Conservation (phyloP, 495 filamentous ascomycete species). For the Hypoxylon fragiforme region DNA sequence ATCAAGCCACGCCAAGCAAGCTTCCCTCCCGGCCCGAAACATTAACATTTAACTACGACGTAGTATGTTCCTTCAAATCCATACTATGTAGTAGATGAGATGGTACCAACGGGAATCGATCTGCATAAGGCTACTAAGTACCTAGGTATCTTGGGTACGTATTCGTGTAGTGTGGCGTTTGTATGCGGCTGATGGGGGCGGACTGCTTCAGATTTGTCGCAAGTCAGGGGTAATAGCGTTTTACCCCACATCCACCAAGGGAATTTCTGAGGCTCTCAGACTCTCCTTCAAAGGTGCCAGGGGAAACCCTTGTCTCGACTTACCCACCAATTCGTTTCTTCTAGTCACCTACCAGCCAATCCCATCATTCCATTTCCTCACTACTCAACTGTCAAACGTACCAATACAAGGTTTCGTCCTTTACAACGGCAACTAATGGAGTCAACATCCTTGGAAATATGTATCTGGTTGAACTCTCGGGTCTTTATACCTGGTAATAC, state of each 20-base stretch:
- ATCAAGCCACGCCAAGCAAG: not conserved
- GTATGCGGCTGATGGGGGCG: constrained; percentile 29
- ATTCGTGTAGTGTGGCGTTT: not conserved
- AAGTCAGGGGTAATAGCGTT: constrained; percentile 49
- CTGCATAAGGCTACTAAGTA: no score
- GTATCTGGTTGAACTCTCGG: no score
- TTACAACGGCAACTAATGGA: constrained; percentile 14
- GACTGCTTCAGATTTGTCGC: constrained; percentile 53
- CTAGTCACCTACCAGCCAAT: constrained; percentile 37
- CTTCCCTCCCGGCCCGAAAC: not conserved
- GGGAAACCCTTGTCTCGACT: constrained; percentile 8
- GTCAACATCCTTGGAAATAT: not conserved
- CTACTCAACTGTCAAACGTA: constrained; percentile 47
- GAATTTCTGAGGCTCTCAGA: constrained; percentile 24
- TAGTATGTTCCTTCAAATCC: no score
- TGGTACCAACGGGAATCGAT: no score
- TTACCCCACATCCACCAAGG: constrained; percentile 33
- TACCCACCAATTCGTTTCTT: constrained; percentile 26
- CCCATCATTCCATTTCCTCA: constrained; percentile 19
- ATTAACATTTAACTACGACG: constrained; percentile 2
- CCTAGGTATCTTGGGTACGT: no score
- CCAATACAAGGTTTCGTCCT: constrained; percentile 36
- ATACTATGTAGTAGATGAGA: no score
- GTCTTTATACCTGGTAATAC: no score
- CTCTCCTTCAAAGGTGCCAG: constrained; percentile 7